Base-by-base conservation (phyloP, 352 stramenopile genomes). In the Aphanomyces cochlioides region DNA sequence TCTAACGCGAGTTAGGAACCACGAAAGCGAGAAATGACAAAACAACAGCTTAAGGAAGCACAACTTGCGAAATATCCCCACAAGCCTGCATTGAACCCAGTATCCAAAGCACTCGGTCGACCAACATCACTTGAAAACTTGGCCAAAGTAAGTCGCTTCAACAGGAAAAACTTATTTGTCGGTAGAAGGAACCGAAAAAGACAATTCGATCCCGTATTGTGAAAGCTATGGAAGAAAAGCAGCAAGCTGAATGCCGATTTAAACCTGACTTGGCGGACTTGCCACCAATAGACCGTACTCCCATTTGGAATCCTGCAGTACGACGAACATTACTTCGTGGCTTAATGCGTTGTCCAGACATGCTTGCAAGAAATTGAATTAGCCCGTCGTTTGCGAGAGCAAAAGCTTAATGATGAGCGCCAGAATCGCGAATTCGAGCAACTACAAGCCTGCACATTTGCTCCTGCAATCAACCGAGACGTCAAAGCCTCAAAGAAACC, bases 21-120 rank as follows among this genome's bases (percentile, higher is more conserved):
- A 6, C 78, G 78, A 54, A 73, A 84, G 12, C 74, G 72, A 17
- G 83, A 90, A 67, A 43, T 88, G 7, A 84, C 85, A 47, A 90
- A 88, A 28, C 80, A 90, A 40, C 77, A 72, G 12, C 21, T 90
- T 17, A 77, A 84, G 0, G 81, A 90, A 37, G 70, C 89, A 39
- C 68, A 83, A 8, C 80, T 85, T 56, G 56, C 73, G 19, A 75
- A 94, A 66, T 92, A 78, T 40, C 78, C 80, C 0, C 93, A 92
- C 75, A 89, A 92, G 28, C 87, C 88, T 1, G 67, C 81, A 59
- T 91, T 95, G 47, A 96, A 95, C 69, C 74, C 78, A 0, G 73
- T 96, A 1, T 94, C 85, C 0, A 83, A 85, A 50, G 84, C 76
- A 1, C 74, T 96, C 15, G 83, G 79, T 3, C 77, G 75, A 12